A percentile compares a stretch with the other conserved stretches of the same genome.
Conservation (phyloP, 805 yeast species). For the Pichia insulana region DNA sequence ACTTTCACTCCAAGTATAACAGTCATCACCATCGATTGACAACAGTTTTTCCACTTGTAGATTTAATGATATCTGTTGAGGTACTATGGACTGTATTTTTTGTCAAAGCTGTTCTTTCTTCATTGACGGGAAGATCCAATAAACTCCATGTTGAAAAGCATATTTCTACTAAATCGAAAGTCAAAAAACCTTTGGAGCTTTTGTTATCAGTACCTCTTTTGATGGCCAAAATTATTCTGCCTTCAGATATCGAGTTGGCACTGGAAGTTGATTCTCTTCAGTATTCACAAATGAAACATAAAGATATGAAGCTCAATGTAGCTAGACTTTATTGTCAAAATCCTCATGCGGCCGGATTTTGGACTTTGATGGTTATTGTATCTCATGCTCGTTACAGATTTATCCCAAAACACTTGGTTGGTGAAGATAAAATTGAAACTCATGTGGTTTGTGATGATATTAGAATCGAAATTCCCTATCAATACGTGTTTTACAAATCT, state of each 20-base stretch:
- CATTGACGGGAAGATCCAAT: slow-evolving; percentile 3
- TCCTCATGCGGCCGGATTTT: slow-evolving; percentile 19
- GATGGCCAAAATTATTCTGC: slow-evolving; percentile 20
- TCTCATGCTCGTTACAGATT: slow-evolving; percentile 1
- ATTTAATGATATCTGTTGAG: slow-evolving; percentile 23
- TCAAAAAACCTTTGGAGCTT: slow-evolving; percentile 6
- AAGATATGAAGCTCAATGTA: slow-evolving; percentile 16
- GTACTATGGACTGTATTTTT: slow-evolving; percentile 25
- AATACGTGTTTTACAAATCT: slow-evolving; percentile 65
- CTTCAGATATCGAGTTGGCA: slow-evolving; percentile 21
- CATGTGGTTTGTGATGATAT: slow-evolving; percentile 17
- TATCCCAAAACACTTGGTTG: neutral
- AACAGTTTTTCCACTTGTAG: slow-evolving; percentile 20
- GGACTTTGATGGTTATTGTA: slow-evolving; percentile 20
- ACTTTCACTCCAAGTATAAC: slow-evolving; percentile 13
- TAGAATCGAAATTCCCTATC: slow-evolving; percentile 53
- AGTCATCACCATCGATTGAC: slow-evolving; percentile 13
- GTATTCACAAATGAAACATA: slow-evolving; percentile 10
- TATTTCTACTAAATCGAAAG: neutral
- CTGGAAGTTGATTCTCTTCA: slow-evolving; percentile 24
- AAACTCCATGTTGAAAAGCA: neutral
- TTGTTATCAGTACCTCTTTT: slow-evolving; percentile 18
- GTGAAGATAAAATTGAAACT: slow-evolving; percentile 10
- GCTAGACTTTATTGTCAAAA: slow-evolving; percentile 24
- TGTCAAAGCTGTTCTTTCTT: slow-evolving; percentile 13